These are phyloP conservation scores for Pterula multifida DNA, from an alignment of 1,284 basidiomycete species.

Conservation along the genomic window DNA sequence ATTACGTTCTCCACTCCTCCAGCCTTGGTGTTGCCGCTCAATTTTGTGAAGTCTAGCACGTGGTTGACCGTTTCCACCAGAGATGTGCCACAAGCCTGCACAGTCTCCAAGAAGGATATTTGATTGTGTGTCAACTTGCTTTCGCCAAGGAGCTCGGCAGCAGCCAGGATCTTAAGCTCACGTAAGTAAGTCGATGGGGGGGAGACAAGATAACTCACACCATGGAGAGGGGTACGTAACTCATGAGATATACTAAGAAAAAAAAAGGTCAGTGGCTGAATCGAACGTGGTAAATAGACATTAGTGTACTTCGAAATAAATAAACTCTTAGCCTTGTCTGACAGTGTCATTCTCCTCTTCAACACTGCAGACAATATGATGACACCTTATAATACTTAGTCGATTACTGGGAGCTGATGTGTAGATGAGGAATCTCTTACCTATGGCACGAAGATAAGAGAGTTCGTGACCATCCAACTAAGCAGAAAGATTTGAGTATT, in stretches of 20 bases:
- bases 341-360: slow-evolving; percentile 86
- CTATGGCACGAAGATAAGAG: slow-evolving; percentile 83
- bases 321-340: slow-evolving; percentile 85
- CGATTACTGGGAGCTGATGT: slow-evolving; percentile 5
- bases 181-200: slow-evolving; percentile 7
- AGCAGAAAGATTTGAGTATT: slow-evolving; percentile 6
- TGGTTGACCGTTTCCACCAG: slow-evolving; percentile 89
- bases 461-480: slow-evolving; percentile 87
- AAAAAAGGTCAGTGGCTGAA: slow-evolving; percentile 8
- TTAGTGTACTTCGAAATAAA: slow-evolving; percentile 78
- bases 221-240: slow-evolving; percentile 81
- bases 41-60: slow-evolving; percentile 92
- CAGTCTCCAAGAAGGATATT: slow-evolving; percentile 78
- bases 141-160: slow-evolving; percentile 80
- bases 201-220: slow-evolving; percentile 30
- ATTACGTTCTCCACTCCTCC: slow-evolving; percentile 69
- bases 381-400: slow-evolving; percentile 42
- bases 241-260: slow-evolving; percentile 83
- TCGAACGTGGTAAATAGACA: slow-evolving; percentile 11
- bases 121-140: slow-evolving; percentile 76
- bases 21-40: slow-evolving; percentile 77
- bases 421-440: slow-evolving; percentile 20
- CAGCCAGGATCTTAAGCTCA: slow-evolving; percentile 62
- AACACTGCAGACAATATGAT: slow-evolving; percentile 91
- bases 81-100: slow-evolving; percentile 79